Base-by-base conservation (phyloP, 805 yeast genomes). In the Metschnikowia borealis region DNA sequence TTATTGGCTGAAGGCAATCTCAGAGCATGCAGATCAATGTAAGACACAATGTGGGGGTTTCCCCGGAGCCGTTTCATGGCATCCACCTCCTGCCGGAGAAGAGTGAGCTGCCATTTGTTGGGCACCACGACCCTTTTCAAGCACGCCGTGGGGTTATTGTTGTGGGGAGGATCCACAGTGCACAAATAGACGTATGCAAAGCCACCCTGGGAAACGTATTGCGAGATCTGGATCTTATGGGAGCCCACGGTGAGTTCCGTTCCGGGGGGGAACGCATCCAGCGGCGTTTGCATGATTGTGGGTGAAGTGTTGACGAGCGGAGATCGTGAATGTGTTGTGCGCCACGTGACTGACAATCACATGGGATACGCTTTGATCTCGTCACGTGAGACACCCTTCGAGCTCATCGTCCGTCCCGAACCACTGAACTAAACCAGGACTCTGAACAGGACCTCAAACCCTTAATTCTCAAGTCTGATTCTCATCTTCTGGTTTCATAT, bases 61-160 rank as follows among this genome's bases (percentile, higher is more conserved):
- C 96, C 96, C 54, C 84, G 74, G 33, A 94, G 74, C 26, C 96
- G 75, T 68, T 89, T 87, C 98, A 94, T 92, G 11, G 97, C 96
- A 64, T 94, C 98, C 14, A 94, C 99, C 66, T 94, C 99, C 37
- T 95, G 96, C 54, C 98, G 74, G 46, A 94, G 73, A 21, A 85
- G 79, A 59, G 87, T 89, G 64, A 94, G 75, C 47, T 86, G 87
- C 61, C 83, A 80, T 67, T 94, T 94, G 64, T 86, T 89, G 3
- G 97, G 97, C 3, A 94, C 99, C 32, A 85, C 85, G n/a, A 94
- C 98, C 55, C 99, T 79, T 68, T 94, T 94, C 61, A 94, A 74
- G 65, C 98, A 94, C 5, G 92, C 97, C 11, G 76, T 66, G 49
- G 67, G 68, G 45, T 75, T 66, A 17, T 81, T 82, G 14, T 78